Base-by-base conservation (phyloP, 148 eudicot genomes). In the Pharnaceum exiguum region DNA sequence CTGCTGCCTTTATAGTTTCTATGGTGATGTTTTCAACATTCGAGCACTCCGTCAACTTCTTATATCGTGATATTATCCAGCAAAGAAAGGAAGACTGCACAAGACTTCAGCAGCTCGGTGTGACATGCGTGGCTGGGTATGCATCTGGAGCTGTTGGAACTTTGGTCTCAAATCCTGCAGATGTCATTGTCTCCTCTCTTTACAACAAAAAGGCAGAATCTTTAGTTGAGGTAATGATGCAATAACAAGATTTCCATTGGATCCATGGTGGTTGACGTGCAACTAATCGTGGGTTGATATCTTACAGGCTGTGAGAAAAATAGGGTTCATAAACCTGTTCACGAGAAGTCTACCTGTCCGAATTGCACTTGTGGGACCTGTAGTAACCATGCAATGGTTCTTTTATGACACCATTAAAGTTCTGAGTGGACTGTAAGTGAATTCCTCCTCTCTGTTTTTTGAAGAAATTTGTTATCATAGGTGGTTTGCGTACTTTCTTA, bases 21-120 rank as follows among this genome's bases (percentile, higher is more conserved):
- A 85, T 91, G 90, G 71, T 84, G 40, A 91, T 91, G 97, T 91
- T 91, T 40, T 77, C 97, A 54, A 91, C 97, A 59, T 91, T 91
- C 71, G 97, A 91, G 83, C 80, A 87, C 73, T 84, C 96, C 10
- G 96, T 85, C 42, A 84, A 79, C 61, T 45, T 78, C 35, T 73
- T 91, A 51, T 85, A 91, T 49, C 63, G 60, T 4, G 69, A 77
- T 9, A 48, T 91, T 43, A 57, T 87, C 44, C 67, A 81, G 60
- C 74, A 46, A 60, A 81, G 75, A 63, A 91, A 79, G 70, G 84
- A 87, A 60, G 85, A 87, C 43, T 91, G 95, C 68, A 68, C 97
- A 3, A 71, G 77, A 71, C 58, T 79, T 55, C 93, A 91, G 62
- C 95, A 91, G 74, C 93, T 91, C 29, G 93, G 85, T 4, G 97